phyloP scores from a whole-genome alignment of 23 red algal species.

The Gracilaria gracilis region DNA sequence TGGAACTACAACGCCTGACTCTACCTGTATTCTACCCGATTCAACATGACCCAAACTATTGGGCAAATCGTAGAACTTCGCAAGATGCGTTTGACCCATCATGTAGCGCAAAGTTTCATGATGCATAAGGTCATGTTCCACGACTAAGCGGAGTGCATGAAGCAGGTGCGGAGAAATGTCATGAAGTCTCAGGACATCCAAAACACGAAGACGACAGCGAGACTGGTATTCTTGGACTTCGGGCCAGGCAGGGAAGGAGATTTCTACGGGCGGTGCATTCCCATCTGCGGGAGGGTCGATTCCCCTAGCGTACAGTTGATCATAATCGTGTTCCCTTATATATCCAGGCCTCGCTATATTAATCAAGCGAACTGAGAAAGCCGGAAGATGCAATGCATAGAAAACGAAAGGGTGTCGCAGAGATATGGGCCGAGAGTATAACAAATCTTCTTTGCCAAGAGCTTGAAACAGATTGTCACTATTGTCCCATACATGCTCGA shows the following conservation, averaged over 20 bases:
- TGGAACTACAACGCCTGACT: slow-evolving; percentile 18
- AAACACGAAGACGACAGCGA: background rate
- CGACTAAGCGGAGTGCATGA: slow-evolving; percentile 43
- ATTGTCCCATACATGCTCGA: slow-evolving; percentile 23
- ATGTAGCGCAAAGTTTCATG: slow-evolving; percentile 96
- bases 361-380: slow-evolving; percentile 74
- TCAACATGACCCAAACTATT: background rate
- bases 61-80: slow-evolving; percentile 8
- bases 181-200: background rate
- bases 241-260: slow-evolving; percentile 53
- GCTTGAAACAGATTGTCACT: slow-evolving; percentile 18
- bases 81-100: slow-evolving; percentile 56
- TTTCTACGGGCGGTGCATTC: slow-evolving; percentile 44
- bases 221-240: slow-evolving; percentile 62
- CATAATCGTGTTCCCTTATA: slow-evolving; percentile 44
- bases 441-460: background rate
- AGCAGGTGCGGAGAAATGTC: background rate
- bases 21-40: slow-evolving; percentile 17
- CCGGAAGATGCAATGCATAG: slow-evolving; percentile 88
- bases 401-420: slow-evolving; percentile 95
- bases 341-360: background rate
- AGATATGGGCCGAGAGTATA: slow-evolving; percentile 60
- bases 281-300: slow-evolving; percentile 97
- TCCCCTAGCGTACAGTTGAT: slow-evolving; percentile 80
- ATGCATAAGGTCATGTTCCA: slow-evolving; percentile 97